Evolutionary conservation across 2,329 filamentous ascomycete genomes (phyloP), one percentile per base, ranked within the genome.

Genomic region (Tolypocladium tundrense): DNA sequence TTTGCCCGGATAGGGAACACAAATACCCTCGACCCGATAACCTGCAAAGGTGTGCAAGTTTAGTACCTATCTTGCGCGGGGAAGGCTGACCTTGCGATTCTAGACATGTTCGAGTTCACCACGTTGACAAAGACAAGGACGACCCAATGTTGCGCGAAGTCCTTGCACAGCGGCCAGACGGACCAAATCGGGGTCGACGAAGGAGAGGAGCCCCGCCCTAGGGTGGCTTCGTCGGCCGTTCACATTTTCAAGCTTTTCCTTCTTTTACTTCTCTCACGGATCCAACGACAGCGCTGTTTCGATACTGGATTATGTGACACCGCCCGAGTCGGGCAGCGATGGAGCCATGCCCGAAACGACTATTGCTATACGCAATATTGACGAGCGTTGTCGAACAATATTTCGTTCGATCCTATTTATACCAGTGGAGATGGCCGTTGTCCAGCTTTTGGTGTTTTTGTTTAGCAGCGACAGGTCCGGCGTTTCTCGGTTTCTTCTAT

Each of bases 1-100:
- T 97, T 69, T 99, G 94, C 71, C 89, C 91, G 1, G 91, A 96
- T 67, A 82, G 91, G 63, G 91, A 97, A 70, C 93, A 97, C 72
- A 92, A 88, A 69, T 97, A 97, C 70, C 94, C 94, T 6, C 81
- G 94, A 64, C 94, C 94, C 40, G 94, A 99, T 71, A 97, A 97
- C 77, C 76, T 99, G 58, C 93, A 97, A 77, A 86, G 93, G 90
- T 95, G 79, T 63, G 81, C 70, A 55, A 50, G 16, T 24, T 48
- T 35, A n/a, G 21, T 5, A 27, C 24, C 43, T 40, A 51, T 40
- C 9, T 16, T 24, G 35, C 55, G 11, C 50, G 61, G n/a, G 16
- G n/a, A 53, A 41, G 54, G 58, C 60, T 65, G 56, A 61, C 57
- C 33, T 51, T 19, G 43, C 14, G 3, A 54, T 58, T 51, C 6